Percentiles rank a stretch among this genome's conserved stretches.
Conservation (phyloP, 345 rosid genomes). For the Clausena lansium region DNA sequence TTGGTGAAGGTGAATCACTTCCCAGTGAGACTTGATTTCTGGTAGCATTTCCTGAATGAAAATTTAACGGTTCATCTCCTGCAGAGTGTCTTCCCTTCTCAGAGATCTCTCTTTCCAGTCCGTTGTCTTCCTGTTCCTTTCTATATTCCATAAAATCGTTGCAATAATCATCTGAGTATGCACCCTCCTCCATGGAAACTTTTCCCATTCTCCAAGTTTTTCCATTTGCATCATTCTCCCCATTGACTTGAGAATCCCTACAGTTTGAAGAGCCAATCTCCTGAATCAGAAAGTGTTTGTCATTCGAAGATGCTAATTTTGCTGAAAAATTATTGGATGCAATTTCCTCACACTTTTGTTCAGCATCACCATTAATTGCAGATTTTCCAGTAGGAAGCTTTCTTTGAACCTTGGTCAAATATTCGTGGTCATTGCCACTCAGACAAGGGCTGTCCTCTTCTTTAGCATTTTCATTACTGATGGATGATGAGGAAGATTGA, state of each 20-base stretch:
- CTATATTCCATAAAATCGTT: conserved; percentile 26
- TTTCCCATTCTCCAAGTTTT: conserved; percentile 13
- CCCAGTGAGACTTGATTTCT: conserved; percentile 16
- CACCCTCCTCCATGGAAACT: conserved; percentile 17
- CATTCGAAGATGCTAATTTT: neutral
- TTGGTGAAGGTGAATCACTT: conserved; percentile 24
- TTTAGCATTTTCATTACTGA: conserved; percentile 21
- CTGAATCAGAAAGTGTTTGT: conserved; percentile 4
- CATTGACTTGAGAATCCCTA: conserved; percentile 11
- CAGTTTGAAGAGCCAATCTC: conserved; percentile 8
- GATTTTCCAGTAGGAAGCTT: conserved; percentile 11
- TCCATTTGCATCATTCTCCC: conserved; percentile 21
- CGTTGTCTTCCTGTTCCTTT: conserved; percentile 16
- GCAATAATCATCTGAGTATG: conserved; percentile 16
- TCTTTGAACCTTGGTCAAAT: conserved; percentile 27
- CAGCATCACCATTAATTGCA: conserved; percentile 1
- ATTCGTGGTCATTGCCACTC: conserved; percentile 15
- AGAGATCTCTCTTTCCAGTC: conserved; percentile 10
- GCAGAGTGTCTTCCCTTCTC: conserved; percentile 21
- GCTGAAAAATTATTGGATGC: neutral
- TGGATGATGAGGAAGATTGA: conserved; percentile 29
- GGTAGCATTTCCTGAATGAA: conserved; percentile 22
- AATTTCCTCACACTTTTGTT: conserved; percentile 12
- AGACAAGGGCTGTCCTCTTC: conserved; percentile 23
- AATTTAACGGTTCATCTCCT: conserved; percentile 26